These are phyloP conservation scores for Alternaria gaisen DNA, from an alignment of 2,329 filamentous ascomycete species.

Conservation along the genomic window DNA sequence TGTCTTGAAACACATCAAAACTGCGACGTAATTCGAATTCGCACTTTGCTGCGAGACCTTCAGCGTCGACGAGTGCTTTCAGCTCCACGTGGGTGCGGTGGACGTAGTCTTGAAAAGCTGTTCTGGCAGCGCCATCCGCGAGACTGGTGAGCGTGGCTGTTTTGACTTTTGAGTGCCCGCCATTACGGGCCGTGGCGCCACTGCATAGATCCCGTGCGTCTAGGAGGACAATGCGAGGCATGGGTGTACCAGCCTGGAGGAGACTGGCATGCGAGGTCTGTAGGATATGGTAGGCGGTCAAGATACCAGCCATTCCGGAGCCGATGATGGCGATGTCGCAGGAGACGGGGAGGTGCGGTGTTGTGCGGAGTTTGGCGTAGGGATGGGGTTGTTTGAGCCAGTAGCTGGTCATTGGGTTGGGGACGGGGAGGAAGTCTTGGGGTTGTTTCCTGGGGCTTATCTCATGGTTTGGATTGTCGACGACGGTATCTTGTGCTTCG, in stretches of 20 bases:
- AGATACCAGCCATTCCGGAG: background rate
- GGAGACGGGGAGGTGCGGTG: slow-evolving; percentile 16
- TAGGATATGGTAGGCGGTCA: background rate
- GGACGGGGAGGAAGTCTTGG: slow-evolving; percentile 38
- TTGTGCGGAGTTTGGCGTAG: slow-evolving; percentile 40
- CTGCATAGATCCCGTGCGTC: background rate
- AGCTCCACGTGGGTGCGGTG: too few species aligned
- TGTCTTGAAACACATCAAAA: background rate
- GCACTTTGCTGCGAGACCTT: background rate
- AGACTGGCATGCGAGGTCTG: background rate
- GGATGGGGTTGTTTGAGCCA: slow-evolving; percentile 48
- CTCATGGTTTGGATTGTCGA: background rate
- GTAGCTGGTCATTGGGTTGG: slow-evolving; percentile 46
- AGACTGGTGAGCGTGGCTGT: too few species aligned
- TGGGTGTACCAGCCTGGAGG: background rate
- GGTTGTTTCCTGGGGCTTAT: background rate
- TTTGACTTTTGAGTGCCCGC: too few species aligned
- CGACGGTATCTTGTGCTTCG: background rate
- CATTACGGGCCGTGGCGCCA: background rate
- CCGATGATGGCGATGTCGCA: background rate
- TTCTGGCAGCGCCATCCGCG: too few species aligned
- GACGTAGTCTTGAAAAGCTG: too few species aligned
- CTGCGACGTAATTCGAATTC: background rate
- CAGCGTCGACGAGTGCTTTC: too few species aligned
- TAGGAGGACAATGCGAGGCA: background rate